These are phyloP conservation scores for Entomortierella lignicola DNA, from an alignment of 192 early-diverging fungal genomes.

Conservation along the genomic window DNA sequence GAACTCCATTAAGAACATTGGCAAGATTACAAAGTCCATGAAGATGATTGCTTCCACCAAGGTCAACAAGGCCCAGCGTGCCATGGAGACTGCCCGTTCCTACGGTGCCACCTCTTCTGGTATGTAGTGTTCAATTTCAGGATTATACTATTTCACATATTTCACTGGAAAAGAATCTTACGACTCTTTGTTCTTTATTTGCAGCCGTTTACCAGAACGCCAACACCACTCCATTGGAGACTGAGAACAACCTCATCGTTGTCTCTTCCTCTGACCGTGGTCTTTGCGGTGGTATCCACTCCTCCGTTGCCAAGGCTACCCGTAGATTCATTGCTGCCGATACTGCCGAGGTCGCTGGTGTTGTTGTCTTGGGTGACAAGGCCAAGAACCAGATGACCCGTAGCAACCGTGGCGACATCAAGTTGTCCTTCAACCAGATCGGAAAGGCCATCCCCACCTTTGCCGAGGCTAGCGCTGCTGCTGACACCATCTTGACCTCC, in stretches of 20 bases:
- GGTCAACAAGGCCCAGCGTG: slow-evolving; percentile 87
- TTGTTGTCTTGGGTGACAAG: slow-evolving; percentile 93
- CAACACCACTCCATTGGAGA: slow-evolving; percentile 74
- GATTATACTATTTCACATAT: not conserved
- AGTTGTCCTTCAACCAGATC: slow-evolving; percentile 91
- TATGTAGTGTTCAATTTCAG: slow-evolving; percentile 39
- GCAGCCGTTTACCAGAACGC: slow-evolving; percentile 80
- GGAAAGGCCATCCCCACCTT: slow-evolving; percentile 91
- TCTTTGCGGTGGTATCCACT: slow-evolving; percentile 99
- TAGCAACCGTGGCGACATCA: slow-evolving; percentile 79
- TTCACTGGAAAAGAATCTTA: not conserved
- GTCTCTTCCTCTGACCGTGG: slow-evolving; percentile 96
- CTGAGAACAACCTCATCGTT: slow-evolving; percentile 77
- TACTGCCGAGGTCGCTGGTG: slow-evolving; percentile 42
- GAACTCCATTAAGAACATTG: slow-evolving; percentile 98
- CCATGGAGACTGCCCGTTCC: slow-evolving; percentile 87
- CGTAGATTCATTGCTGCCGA: slow-evolving; percentile 71
- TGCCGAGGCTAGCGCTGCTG: slow-evolving; percentile 86
- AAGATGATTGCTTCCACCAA: slow-evolving; percentile 99
- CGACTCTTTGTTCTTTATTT: not conserved
- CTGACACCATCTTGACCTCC: slow-evolving; percentile 77
- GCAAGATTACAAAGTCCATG: slow-evolving; percentile 99
- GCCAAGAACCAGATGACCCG: slow-evolving; percentile 91
- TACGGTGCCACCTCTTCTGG: slow-evolving; percentile 75
- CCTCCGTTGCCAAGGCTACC: slow-evolving; percentile 87